These are phyloP conservation scores for Phaseolus coccineus DNA, from an alignment of 331 rosid species.

Conservation along the genomic window DNA sequence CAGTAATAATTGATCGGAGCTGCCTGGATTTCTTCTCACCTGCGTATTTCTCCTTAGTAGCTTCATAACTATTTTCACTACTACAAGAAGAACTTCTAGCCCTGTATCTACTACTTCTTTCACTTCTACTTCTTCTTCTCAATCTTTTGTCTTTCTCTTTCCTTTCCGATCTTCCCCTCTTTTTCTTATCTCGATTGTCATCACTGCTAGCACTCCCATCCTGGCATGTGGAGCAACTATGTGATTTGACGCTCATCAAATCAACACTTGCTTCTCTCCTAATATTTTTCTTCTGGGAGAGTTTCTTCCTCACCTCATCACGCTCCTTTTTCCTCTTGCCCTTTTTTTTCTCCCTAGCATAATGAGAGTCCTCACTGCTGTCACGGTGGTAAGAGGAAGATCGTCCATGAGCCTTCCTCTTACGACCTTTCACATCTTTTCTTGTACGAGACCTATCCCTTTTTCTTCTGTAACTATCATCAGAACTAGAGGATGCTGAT, in stretches of 20 bases:
- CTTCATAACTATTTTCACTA: slow-evolving; percentile 53
- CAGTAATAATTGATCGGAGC: slow-evolving; percentile 70
- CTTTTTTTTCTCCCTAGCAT: slow-evolving; percentile 63
- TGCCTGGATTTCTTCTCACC: slow-evolving; percentile 54
- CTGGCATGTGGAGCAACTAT: slow-evolving; percentile 62
- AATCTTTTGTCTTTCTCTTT: slow-evolving; percentile 49
- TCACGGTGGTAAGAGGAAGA: slow-evolving; percentile 54
- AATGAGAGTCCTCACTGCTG: slow-evolving; percentile 58
- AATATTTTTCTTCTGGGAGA: slow-evolving; percentile 57
- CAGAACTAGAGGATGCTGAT: slow-evolving; percentile 60
- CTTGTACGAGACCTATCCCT: slow-evolving; percentile 57
- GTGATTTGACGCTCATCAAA: slow-evolving; percentile 52
- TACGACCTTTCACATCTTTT: slow-evolving; percentile 58
- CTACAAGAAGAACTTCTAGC: slow-evolving; percentile 60
- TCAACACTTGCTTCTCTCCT: slow-evolving; percentile 59
- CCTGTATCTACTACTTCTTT: slow-evolving; percentile 58
- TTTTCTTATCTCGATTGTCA: slow-evolving; percentile 52
- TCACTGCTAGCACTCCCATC: slow-evolving; percentile 51
- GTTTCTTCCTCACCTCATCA: slow-evolving; percentile 56
- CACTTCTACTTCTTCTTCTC: slow-evolving; percentile 46
- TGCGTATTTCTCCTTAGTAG: slow-evolving; percentile 48
- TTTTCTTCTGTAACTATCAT: slow-evolving; percentile 57
- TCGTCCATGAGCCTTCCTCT: slow-evolving; percentile 59
- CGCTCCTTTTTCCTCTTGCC: slow-evolving; percentile 56
- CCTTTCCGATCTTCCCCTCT: slow-evolving; percentile 55